Evolutionary conservation across 345 rosid species (phyloP).

Genomic region (Turnera subulata): DNA sequence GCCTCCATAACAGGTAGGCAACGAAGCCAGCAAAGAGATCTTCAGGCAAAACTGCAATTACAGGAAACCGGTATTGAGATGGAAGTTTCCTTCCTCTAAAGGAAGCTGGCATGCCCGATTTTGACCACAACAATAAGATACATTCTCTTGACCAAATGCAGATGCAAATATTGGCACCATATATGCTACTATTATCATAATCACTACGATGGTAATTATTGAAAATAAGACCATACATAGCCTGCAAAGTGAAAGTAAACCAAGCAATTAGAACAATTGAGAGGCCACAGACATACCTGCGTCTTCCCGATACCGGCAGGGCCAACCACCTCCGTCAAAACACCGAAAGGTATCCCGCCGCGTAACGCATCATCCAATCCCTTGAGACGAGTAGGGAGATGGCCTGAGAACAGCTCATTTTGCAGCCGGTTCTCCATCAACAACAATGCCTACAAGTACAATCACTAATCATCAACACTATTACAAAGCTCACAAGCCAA

Average conservation of each 20-base stretch:
- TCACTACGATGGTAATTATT: not conserved
- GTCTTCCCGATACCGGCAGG: constrained; percentile 91
- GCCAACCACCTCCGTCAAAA: constrained; percentile 77
- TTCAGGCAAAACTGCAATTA: constrained; percentile 69
- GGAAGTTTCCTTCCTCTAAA: not conserved
- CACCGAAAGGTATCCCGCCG: constrained; percentile 86
- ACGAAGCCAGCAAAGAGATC: constrained; percentile 65
- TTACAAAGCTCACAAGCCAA: not conserved
- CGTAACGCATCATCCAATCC: constrained; percentile 70
- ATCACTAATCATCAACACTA: constrained; percentile 5
- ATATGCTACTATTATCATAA: not conserved
- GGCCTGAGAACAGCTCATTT: constrained; percentile 51
- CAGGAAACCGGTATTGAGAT: not conserved
- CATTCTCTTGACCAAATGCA: too few relatives aligned
- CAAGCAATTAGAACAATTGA: constrained; percentile 1
- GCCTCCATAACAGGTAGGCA: constrained; percentile 67
- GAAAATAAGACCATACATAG: not conserved
- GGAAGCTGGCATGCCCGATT: not conserved
- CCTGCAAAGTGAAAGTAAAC: not conserved
- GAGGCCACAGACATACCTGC: constrained; percentile 34
- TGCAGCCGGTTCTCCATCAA: constrained; percentile 46
- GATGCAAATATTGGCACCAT: too few relatives aligned
- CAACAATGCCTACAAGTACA: constrained; percentile 38
- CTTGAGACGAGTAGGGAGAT: constrained; percentile 64
- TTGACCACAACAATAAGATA: not conserved